Conservation (phyloP, 2,329 filamentous ascomycete genomes). For the Monilinia polystroma region DNA sequence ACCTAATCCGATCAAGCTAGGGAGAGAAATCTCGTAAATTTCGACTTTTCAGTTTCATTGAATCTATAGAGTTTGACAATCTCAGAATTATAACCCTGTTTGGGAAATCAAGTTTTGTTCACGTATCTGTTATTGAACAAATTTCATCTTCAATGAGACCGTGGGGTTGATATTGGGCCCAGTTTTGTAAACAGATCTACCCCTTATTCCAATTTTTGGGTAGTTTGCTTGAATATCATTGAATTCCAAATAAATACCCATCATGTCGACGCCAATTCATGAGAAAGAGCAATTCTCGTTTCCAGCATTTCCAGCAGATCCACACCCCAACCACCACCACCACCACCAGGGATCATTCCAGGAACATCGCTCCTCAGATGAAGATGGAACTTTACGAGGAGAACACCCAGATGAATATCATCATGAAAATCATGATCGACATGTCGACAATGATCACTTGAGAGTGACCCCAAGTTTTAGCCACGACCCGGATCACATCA, state of each 20-base stretch:
- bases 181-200: conserved; percentile 14
- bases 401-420: conserved; percentile 22
- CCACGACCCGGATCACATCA: conserved; percentile 35
- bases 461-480: conserved; percentile 48
- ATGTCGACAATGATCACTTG: conserved; percentile 45
- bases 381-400: conserved; percentile 39
- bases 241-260: background rate
- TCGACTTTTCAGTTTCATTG: background rate
- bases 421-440: conserved; percentile 17
- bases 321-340: background rate
- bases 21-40: background rate
- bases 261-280: conserved; percentile 37
- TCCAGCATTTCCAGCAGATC: conserved; percentile 35
- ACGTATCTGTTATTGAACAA: background rate
- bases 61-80: background rate
- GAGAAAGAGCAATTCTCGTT: conserved; percentile 40
- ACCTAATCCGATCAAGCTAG: background rate
- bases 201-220: conserved; percentile 7
- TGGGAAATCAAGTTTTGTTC: background rate
- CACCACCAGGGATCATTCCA: conserved; percentile 14
- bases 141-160: conserved; percentile 6
- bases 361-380: conserved; percentile 37
- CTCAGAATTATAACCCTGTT: background rate
- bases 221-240: background rate
- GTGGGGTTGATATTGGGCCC: conserved; percentile 20